Conservation (phyloP, 352 stramenopile genomes). For the Poterioochromonas sp. region DNA sequence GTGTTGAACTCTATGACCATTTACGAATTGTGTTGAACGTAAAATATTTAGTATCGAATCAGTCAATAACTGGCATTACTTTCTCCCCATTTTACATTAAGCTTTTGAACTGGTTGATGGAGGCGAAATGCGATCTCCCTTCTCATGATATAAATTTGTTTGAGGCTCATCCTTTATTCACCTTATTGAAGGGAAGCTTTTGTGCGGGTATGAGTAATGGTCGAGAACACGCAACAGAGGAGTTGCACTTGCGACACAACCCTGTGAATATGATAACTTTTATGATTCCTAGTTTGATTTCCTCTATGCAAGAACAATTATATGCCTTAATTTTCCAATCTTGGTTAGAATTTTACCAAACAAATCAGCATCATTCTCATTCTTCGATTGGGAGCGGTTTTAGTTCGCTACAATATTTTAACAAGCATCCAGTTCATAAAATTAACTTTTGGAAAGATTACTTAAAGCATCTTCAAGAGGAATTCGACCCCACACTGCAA, state of each 20-base stretch:
- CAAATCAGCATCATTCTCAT: slow-evolving; percentile 14
- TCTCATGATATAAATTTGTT: slow-evolving; percentile 18
- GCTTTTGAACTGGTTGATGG: not conserved
- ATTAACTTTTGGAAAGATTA: slow-evolving; percentile 18
- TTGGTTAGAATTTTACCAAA: slow-evolving; percentile 17
- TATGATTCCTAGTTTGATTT: slow-evolving; percentile 17
- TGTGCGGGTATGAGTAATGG: slow-evolving; percentile 10
- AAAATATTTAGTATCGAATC: not conserved
- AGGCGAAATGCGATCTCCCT: slow-evolving; percentile 9
- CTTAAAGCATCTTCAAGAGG: slow-evolving; percentile 13
- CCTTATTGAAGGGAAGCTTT: slow-evolving; percentile 13
- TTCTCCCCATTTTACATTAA: not conserved
- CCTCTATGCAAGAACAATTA: slow-evolving; percentile 14
- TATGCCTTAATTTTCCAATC: slow-evolving; percentile 15
- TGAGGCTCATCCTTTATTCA: slow-evolving; percentile 13
- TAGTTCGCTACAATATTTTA: slow-evolving; percentile 17
- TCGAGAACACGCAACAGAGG: slow-evolving; percentile 8
- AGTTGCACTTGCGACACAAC: slow-evolving; percentile 10
- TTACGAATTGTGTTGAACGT: slow-evolving; percentile 25
- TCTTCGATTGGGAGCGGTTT: slow-evolving; percentile 10
- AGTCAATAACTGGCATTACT: not conserved
- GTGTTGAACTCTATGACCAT: slow-evolving; percentile 12
- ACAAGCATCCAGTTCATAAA: slow-evolving; percentile 14
- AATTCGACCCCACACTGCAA: slow-evolving; percentile 9
- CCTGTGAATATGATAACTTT: slow-evolving; percentile 15